A percentile compares a stretch with the other conserved stretches of the same genome.
phyloP scores from a whole-genome alignment of 192 early-diverging fungal species.

The Chytriomyces sp. region DNA sequence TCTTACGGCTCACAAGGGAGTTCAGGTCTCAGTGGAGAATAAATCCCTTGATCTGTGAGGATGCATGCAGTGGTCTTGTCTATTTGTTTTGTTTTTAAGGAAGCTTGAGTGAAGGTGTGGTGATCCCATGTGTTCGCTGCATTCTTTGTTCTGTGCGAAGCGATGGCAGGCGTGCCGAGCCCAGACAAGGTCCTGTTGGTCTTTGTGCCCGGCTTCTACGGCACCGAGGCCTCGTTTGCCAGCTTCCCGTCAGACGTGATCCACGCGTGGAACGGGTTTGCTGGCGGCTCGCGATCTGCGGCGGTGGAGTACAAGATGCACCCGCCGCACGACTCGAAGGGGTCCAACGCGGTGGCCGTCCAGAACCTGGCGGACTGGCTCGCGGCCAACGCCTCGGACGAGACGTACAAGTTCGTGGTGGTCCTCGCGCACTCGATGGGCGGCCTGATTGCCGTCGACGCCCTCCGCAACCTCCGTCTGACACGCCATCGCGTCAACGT shows the following conservation, averaged over 20 bases:
- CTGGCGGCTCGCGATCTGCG: background rate
- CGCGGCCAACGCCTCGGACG: constrained; percentile 40
- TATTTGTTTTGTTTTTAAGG: background rate
- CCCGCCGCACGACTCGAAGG: constrained; percentile 49
- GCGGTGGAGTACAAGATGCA: constrained; percentile 39
- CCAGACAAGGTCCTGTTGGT: too few relatives aligned
- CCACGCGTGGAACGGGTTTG: background rate
- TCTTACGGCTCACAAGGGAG: background rate
- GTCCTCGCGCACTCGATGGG: constrained; percentile 55
- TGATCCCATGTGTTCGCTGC: too few relatives aligned
- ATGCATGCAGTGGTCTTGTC: background rate
- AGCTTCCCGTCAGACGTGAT: constrained; percentile 47
- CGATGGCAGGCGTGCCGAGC: too few relatives aligned
- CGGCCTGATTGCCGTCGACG: constrained; percentile 49
- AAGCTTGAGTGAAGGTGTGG: too few relatives aligned
- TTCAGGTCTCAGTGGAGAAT: background rate
- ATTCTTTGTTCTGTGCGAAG: too few relatives aligned
- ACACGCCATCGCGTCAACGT: constrained; percentile 1
- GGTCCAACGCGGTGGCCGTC: constrained; percentile 35
- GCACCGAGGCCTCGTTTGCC: constrained; percentile 47
- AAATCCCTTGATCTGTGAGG: background rate
- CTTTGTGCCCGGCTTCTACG: constrained; percentile 59
- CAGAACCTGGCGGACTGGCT: constrained; percentile 47
- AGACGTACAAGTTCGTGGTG: constrained; percentile 39
- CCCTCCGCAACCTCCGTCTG: background rate